Base-by-base conservation (phyloP, 139 green algal genomes). In the Micractinium sp. region DNA sequence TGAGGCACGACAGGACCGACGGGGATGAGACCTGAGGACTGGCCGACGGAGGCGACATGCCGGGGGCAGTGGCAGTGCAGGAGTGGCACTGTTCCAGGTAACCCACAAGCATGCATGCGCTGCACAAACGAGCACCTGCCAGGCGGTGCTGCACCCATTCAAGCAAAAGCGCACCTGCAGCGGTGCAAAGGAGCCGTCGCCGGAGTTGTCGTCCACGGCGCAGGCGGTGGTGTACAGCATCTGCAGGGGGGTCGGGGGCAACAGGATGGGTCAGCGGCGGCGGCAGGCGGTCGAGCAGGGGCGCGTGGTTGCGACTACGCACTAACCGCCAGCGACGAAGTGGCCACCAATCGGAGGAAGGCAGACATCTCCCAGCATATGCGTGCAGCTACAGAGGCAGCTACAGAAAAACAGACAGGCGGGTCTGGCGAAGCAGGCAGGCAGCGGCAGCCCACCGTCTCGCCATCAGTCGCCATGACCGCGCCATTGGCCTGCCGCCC, bases 151-250 rank as follows among this genome's bases (percentile, higher is more conserved):
- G 25, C 19, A 29, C 20, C 76, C 19, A 0, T 13, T 14, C 36
- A 33, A 9, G 35, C 35, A 35, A 29, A n/a, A 29, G 22, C 81
- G 7, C 81, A 99, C 95, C 36, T 94, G 95, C n/a, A 99, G 89
- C 0, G 97, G 97, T 56, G 96, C 89, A 83, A 99, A 99, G 60
- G 91, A 94, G 85, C 95, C 96, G 83, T 98, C 96, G 29, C 93
- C 93, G 0, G 73, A 85, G 15, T 90, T 81, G 4, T 94, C 92
- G 29, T 90, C 39, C 14, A 78, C 91, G 41, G 93, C 95, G 90
- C 98, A 99, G 16, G 94, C 97, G 22, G 98, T 99, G 39, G 94
- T 93, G 89, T 98, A 99, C 23, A 99, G 61, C 83, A 98, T 93
- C 96, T 98, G 27, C 47, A 56, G 47, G 47, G 5, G 47, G 47